A percentile compares a stretch with the other conserved stretches of the same genome.
Conservation (phyloP, 2,329 filamentous ascomycete species). For the Fusarium oligoseptatum region DNA sequence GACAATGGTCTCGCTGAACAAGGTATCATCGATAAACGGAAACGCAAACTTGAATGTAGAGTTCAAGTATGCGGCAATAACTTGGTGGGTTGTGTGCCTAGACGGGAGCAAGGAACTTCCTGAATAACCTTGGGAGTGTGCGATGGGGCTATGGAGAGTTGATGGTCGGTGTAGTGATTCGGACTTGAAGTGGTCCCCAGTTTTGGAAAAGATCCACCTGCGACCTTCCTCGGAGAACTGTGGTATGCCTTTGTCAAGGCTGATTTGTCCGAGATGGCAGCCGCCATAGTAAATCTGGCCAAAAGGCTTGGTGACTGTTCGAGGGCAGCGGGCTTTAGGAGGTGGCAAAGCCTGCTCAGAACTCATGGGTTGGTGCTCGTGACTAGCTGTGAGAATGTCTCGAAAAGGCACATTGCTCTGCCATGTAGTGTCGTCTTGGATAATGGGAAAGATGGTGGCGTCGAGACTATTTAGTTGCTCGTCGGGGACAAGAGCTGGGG, state of each 20-base stretch:
- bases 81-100: background rate
- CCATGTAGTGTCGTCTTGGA: background rate
- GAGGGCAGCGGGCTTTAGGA: background rate
- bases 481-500: background rate
- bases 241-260: background rate
- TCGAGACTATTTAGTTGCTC: background rate
- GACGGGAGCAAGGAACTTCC: background rate
- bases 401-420: background rate
- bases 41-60: background rate
- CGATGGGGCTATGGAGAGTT: background rate
- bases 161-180: background rate
- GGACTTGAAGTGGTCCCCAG: background rate
- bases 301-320: background rate
- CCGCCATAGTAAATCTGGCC: background rate
- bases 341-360: background rate
- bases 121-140: background rate
- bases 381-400: background rate
- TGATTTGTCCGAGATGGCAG: background rate
- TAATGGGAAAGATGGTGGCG: background rate
- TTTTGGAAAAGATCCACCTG: background rate
- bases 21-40: background rate
- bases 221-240: background rate
- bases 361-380: background rate
- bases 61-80: background rate
- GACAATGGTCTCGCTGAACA: background rate